phyloP scores from a whole-genome alignment of 345 rosid species.

The Litchi chinensis region DNA sequence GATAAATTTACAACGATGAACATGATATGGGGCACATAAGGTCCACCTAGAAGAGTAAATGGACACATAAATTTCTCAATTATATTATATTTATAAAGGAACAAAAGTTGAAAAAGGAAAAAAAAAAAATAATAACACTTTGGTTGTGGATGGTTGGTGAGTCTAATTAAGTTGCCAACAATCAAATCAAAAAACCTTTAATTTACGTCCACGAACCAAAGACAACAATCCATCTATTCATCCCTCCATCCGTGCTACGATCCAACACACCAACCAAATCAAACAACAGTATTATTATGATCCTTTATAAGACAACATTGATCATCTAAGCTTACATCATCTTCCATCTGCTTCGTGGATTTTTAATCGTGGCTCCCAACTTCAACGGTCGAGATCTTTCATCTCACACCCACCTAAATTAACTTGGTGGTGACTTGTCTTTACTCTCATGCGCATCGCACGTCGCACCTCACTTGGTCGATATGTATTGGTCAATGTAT shows the following conservation, averaged over 20 bases:
- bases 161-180: constrained; percentile 1
- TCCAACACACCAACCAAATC: neutral
- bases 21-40: too few species aligned
- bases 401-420: neutral
- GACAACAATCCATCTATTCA: too few species aligned
- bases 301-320: neutral
- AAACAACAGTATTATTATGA: too few species aligned
- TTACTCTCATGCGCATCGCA: neutral
- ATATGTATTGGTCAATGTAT: neutral
- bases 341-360: constrained; percentile 6
- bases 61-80: too few species aligned
- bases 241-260: neutral
- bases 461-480: neutral
- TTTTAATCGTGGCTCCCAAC: constrained; percentile 12
- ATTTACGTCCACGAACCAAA: neutral
- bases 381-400: neutral
- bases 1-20: too few species aligned
- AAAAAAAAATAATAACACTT: too few species aligned
- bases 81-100: too few species aligned
- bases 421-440: neutral
- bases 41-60: too few species aligned
- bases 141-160: neutral
- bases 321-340: neutral
- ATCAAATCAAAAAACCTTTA: neutral
- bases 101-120: too few species aligned